Conservation (phyloP, 495 filamentous ascomycete species). For the Stereocaulon alpinum region DNA sequence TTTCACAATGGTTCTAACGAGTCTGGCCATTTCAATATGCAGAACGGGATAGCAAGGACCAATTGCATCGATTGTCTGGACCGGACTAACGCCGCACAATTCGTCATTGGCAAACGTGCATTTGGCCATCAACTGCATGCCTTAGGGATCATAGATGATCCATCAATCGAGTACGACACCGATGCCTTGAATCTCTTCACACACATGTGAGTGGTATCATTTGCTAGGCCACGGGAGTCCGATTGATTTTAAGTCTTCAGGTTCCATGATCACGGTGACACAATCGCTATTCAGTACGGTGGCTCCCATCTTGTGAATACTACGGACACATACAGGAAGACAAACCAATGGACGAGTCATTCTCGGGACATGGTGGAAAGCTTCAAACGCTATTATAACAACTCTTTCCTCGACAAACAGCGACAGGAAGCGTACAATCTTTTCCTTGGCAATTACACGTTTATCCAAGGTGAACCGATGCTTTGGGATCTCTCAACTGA, state of each 20-base stretch:
- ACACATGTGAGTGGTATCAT: slow-evolving; percentile 53
- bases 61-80: slow-evolving; percentile 98
- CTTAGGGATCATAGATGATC: slow-evolving; percentile 72
- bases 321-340: slow-evolving; percentile 97
- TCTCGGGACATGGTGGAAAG: slow-evolving; percentile 98
- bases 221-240: not conserved
- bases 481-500: slow-evolving; percentile 94
- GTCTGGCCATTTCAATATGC: slow-evolving; percentile 54
- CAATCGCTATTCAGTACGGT: slow-evolving; percentile 94
- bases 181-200: slow-evolving; percentile 94
- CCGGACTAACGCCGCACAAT: slow-evolving; percentile 93
- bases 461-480: slow-evolving; percentile 83
- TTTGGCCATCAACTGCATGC: slow-evolving; percentile 89
- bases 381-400: slow-evolving; percentile 98
- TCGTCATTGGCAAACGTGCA: slow-evolving; percentile 94
- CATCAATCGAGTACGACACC: slow-evolving; percentile 80
- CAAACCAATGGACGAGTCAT: slow-evolving; percentile 96
- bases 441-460: slow-evolving; percentile 95
- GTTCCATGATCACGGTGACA: slow-evolving; percentile 92
- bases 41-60: slow-evolving; percentile 88
- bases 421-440: slow-evolving; percentile 97
- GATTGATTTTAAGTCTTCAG: slow-evolving; percentile 4
- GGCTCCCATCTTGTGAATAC: slow-evolving; percentile 97
- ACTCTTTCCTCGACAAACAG: slow-evolving; percentile 92
- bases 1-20: slow-evolving; percentile 79